These are phyloP conservation scores for Hymenoscyphus linearis DNA, from an alignment of 2,329 filamentous ascomycete genomes.

Conservation along the genomic window DNA sequence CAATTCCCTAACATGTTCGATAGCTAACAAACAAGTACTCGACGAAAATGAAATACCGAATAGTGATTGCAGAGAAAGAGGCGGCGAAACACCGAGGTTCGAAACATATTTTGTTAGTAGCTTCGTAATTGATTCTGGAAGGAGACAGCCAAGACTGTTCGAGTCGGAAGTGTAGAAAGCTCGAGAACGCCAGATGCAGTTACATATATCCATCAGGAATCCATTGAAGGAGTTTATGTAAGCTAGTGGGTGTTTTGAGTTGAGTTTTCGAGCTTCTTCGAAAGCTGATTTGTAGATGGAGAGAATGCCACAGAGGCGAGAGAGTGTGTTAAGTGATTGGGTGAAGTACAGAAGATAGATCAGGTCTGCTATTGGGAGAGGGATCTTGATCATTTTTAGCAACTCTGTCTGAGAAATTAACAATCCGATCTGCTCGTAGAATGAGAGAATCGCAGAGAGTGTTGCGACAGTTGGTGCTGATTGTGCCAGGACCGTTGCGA, in stretches of 20 bases:
- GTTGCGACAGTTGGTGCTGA: conserved; percentile 39
- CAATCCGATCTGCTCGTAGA: conserved; percentile 59
- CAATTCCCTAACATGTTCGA: conserved; percentile 48
- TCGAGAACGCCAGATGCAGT: conserved; percentile 71
- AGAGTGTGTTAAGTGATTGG: conserved; percentile 55
- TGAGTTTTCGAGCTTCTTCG: conserved; percentile 53
- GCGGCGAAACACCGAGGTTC: conserved; percentile 39
- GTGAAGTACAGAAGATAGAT: conserved; percentile 69
- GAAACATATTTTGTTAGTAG: conserved; percentile 44
- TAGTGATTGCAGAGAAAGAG: conserved; percentile 41
- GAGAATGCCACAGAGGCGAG: conserved; percentile 64
- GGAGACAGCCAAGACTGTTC: conserved; percentile 51
- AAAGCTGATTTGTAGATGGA: conserved; percentile 70
- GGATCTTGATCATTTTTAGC: conserved; percentile 55
- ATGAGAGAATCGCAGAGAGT: conserved; percentile 58
- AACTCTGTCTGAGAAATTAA: conserved; percentile 49
- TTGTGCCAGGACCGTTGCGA: conserved; percentile 57
- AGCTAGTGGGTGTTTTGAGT: conserved; percentile 45
- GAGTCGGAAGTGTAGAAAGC: conserved; percentile 62
- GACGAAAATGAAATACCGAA: conserved; percentile 58
- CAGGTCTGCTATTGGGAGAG: conserved; percentile 60
- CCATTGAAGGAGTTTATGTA: conserved; percentile 72
- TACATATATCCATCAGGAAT: conserved; percentile 82
- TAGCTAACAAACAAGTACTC: conserved; percentile 49
- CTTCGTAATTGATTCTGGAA: conserved; percentile 41